phyloP scores from a whole-genome alignment of 805 yeast genomes.

The Ogataea zsoltii region DNA sequence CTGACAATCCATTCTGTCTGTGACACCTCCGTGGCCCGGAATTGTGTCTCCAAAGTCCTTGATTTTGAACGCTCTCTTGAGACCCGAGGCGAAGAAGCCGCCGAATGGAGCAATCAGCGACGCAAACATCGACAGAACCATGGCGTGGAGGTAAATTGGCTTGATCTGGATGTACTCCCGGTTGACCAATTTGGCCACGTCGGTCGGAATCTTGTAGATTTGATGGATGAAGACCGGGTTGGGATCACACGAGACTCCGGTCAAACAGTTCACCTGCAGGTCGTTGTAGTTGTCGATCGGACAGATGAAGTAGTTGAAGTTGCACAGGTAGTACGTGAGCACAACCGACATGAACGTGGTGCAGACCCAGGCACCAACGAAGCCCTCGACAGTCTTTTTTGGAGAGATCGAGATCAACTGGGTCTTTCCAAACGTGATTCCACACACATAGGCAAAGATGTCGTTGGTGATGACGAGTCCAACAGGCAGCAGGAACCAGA shows the following conservation, averaged over 20 bases:
- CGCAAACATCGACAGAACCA: constrained; percentile 88
- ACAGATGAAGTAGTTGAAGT: constrained; percentile 78
- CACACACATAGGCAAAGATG: constrained; percentile 94
- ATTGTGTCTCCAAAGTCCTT: constrained; percentile 98
- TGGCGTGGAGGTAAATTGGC: constrained; percentile 89
- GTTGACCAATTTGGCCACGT: constrained; percentile 47
- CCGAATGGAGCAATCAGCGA: constrained; percentile 98
- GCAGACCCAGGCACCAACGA: constrained; percentile 95
- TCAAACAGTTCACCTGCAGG: constrained; percentile 58
- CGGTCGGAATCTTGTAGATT: constrained; percentile 70
- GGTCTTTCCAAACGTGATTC: constrained; percentile 92
- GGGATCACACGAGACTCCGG: constrained; percentile 70
- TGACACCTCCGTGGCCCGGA: constrained; percentile 98
- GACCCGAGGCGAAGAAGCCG: constrained; percentile 97
- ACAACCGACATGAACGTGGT: constrained; percentile 74
- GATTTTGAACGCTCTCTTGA: constrained; percentile 92
- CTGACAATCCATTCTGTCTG: constrained; percentile 97
- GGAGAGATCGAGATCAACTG: constrained; percentile 93
- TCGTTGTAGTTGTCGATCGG: constrained; percentile 65
- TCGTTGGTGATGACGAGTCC: constrained; percentile 92
- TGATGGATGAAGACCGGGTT: constrained; percentile 90
- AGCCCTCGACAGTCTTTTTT: constrained; percentile 96
- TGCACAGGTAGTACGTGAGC: constrained; percentile 62
- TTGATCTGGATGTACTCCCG: constrained; percentile 59
- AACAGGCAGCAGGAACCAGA: constrained; percentile 93